A percentile compares a stretch with the other conserved stretches of the same genome.
phyloP scores from a whole-genome alignment of 202 grass and related monocot species.

The Setaria viridis region DNA sequence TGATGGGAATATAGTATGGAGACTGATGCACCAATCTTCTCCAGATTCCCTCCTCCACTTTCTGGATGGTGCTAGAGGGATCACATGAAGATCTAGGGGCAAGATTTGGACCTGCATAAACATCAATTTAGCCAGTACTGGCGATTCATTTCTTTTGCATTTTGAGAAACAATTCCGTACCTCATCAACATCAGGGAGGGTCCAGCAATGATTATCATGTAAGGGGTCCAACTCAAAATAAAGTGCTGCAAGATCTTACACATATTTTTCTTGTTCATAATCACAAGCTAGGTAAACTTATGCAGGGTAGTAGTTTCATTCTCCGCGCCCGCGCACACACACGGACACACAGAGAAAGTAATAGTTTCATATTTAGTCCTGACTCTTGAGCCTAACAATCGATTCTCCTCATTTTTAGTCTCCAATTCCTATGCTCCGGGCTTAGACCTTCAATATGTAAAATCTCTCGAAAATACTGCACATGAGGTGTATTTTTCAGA shows the following conservation, averaged over 20 bases:
- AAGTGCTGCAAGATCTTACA: slow-evolving; percentile 6
- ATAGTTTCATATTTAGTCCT: neutral
- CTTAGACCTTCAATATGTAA: neutral
- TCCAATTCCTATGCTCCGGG: neutral
- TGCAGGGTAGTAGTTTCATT: neutral
- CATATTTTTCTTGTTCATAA: neutral
- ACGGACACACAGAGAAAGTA: neutral
- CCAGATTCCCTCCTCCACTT: slow-evolving; percentile 34
- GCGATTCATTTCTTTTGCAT: neutral
- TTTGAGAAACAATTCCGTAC: neutral
- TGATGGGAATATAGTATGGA: slow-evolving; percentile 48
- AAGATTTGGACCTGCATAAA: slow-evolving; percentile 47
- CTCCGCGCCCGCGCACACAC: neutral
- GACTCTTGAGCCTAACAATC: neutral
- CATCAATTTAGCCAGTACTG: slow-evolving; percentile 4
- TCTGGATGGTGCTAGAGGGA: slow-evolving; percentile 49
- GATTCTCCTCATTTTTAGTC: neutral
- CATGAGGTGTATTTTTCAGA: neutral
- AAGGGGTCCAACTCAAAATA: slow-evolving; percentile 1
- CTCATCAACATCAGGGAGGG: neutral
- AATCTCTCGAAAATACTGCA: neutral
- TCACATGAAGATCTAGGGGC: slow-evolving; percentile 41
- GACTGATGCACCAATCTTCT: slow-evolving; percentile 34
- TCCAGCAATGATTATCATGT: slow-evolving; percentile 40
- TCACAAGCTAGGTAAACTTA: neutral